Conservation (phyloP, 2,329 filamentous ascomycete species). For the Exophiala sideris region DNA sequence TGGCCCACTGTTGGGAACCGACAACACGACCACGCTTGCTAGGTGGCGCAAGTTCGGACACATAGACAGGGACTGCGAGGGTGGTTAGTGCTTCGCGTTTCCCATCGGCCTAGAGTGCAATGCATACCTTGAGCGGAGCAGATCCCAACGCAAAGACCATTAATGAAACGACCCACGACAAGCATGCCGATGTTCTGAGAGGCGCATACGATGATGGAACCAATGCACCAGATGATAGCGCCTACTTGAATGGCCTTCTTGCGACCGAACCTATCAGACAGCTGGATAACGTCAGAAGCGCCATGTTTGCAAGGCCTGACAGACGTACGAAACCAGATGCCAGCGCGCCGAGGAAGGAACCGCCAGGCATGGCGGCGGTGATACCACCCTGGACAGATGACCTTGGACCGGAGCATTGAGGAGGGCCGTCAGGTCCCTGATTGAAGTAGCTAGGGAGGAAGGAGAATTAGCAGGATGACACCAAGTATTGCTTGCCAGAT, state of each 20-base stretch:
- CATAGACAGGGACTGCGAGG: constrained; percentile 61
- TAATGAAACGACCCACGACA: constrained; percentile 66
- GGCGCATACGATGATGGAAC: constrained; percentile 21
- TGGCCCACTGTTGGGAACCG: constrained; percentile 70
- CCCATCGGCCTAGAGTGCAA: constrained; percentile 62
- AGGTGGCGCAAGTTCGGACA: constrained; percentile 62
- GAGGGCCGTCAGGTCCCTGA: constrained; percentile 47
- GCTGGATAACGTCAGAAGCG: constrained; percentile 41
- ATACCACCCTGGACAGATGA: constrained; percentile 46
- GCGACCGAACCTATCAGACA: constrained; percentile 56
- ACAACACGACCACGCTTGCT: constrained; percentile 60
- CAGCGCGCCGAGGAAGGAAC: constrained; percentile 63
- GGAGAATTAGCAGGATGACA: constrained; percentile 50
- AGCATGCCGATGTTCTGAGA: constrained; percentile 68
- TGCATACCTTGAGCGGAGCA: constrained; percentile 58
- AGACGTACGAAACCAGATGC: constrained; percentile 58
- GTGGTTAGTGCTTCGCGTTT: constrained; percentile 55
- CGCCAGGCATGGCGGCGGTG: constrained; percentile 70
- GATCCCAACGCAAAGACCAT: constrained; percentile 71
- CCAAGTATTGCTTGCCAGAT: constrained; percentile 32
- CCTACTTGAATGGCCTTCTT: constrained; percentile 54
- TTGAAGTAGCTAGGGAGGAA: constrained; percentile 56
- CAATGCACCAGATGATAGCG: constrained; percentile 46
- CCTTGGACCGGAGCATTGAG: constrained; percentile 41
- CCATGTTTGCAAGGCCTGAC: constrained; percentile 41